Evolutionary conservation across 441 rosid species (phyloP), one percentile per base, ranked within the genome.

Genomic region (Breynia disticha): DNA sequence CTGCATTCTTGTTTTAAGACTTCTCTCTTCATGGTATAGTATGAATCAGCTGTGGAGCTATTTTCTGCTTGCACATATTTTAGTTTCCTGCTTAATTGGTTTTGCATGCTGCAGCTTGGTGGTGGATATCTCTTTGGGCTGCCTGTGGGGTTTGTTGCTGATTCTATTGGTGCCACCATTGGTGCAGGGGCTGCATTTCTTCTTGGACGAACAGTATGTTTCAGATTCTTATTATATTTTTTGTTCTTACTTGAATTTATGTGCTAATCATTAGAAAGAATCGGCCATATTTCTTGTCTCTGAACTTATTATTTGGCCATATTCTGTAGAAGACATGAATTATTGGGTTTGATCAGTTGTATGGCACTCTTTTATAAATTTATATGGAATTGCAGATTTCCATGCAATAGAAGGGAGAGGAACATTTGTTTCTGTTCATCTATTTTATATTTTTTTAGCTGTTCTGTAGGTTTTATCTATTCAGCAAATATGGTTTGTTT

Each of bases 61-160:
- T 19, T 43, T 2, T 5, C 48, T 8, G 10, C 32, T 6, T 52
- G 7, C 19, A 19, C 22, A 46, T 39, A 9, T 32, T 16, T 19
- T 35, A 28, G 12, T 54, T 43, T 39, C 46, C 46, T 9, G 19
- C 50, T 52, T 16, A 71, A 15, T 56, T 56, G 61, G 37, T 59
- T 19, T n/a, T 47, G 61, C 69, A 54, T 68, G 55, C 65, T 76
- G 57, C 83, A 93, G 99, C 80, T 93, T 61, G 99, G 99, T 60
- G 99, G 99, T 59, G 99, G 99, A 54, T 93, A 93, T 74, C 95
- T 89, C 68, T 93, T 86, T 66, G 99, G 99, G 46, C 69, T 86
- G 58, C 95, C 96, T 7, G 74, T 93, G 69, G 99, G 99, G 44
- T 93, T 89, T 69, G 65, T 93, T 64, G 96, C 96, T 5, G 99